phyloP scores from a whole-genome alignment of 2,329 filamentous ascomycete species.

The Sporothrix pallida region DNA sequence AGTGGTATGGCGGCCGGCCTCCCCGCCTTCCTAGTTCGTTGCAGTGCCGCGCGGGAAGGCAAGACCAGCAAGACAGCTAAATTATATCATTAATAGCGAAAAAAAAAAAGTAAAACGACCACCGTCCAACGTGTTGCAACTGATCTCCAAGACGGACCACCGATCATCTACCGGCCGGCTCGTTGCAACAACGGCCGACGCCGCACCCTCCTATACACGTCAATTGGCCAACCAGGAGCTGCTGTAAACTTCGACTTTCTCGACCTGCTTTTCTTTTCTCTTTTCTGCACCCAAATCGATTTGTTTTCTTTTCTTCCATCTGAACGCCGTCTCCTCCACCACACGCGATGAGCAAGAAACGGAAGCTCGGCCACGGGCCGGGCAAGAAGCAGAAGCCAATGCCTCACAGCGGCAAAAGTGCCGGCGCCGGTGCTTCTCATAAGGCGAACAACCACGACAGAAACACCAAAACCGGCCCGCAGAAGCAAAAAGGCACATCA shows the following conservation, averaged over 20 bases:
- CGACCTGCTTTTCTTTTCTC: too few species aligned
- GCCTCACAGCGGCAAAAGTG: slow-evolving; percentile 27
- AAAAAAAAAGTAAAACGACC: slow-evolving; percentile 1
- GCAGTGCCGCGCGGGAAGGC: slow-evolving; percentile 30
- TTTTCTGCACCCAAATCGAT: background rate
- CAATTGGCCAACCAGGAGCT: background rate
- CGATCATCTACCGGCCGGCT: slow-evolving; percentile 20
- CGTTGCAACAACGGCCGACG: slow-evolving; percentile 14
- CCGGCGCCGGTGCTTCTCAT: background rate
- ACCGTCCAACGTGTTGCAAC: background rate
- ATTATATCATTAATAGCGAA: slow-evolving; percentile 1
- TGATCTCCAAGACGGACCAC: slow-evolving; percentile 24
- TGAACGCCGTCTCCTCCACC: background rate
- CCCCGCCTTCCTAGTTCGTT: slow-evolving; percentile 33
- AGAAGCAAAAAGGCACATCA: slow-evolving; percentile 19
- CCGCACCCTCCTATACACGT: background rate
- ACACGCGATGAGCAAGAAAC: slow-evolving; percentile 50
- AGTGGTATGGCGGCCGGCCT: slow-evolving; percentile 20
- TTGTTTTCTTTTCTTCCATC: background rate
- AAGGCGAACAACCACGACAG: slow-evolving; percentile 33
- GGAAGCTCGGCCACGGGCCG: slow-evolving; percentile 47
- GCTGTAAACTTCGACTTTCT: background rate
- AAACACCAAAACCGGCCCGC: slow-evolving; percentile 13
- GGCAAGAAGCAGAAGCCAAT: slow-evolving; percentile 32
- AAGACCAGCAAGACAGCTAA: slow-evolving; percentile 11